These are phyloP conservation scores for Aspergillus wentii DNA, from an alignment of 495 filamentous ascomycete species.

Conservation along the genomic window DNA sequence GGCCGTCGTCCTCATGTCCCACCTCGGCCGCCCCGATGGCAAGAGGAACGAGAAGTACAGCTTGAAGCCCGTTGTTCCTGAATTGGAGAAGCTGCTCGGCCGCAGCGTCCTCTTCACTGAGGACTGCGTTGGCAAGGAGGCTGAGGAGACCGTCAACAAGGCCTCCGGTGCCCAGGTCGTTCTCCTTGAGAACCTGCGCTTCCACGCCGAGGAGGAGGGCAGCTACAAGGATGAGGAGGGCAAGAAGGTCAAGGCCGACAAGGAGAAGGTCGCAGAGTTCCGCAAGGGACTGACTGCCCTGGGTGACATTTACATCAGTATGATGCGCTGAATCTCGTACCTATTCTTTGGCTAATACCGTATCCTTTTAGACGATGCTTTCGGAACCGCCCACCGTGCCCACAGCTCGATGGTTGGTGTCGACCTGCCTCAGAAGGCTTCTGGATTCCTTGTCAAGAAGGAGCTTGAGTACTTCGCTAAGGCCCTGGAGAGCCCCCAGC, in stretches of 20 bases:
- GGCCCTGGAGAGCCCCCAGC: slow-evolving; percentile 87
- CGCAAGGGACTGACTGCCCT: slow-evolving; percentile 90
- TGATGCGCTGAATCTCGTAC: slow-evolving; percentile 21
- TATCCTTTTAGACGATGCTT: slow-evolving; percentile 88
- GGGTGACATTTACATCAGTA: slow-evolving; percentile 96
- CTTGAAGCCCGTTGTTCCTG: slow-evolving; percentile 84
- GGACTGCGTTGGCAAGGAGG: slow-evolving; percentile 85
- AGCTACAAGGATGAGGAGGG: slow-evolving; percentile 86
- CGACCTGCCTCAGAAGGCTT: slow-evolving; percentile 90
- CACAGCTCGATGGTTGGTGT: slow-evolving; percentile 99
- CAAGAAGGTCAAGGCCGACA: slow-evolving; percentile 97
- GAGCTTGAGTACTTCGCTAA: slow-evolving; percentile 99
- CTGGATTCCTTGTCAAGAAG: slow-evolving; percentile 99
- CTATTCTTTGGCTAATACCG: slow-evolving; percentile 18
- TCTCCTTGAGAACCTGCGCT: slow-evolving; percentile 94
- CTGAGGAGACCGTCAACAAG: slow-evolving; percentile 84
- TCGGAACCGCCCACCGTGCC: slow-evolving; percentile 95
- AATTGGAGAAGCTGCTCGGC: slow-evolving; percentile 85
- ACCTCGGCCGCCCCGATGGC: slow-evolving; percentile 93
- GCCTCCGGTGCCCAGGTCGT: slow-evolving; percentile 80
- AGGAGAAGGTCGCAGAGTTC: slow-evolving; percentile 87
- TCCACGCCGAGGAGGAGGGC: slow-evolving; percentile 97
- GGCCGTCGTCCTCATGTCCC: slow-evolving; percentile 95
- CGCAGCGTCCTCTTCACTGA: slow-evolving; percentile 79
- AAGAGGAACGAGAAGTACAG: slow-evolving; percentile 88